These are phyloP conservation scores for Lagenidium giganteum DNA, from an alignment of 352 stramenopile species.

Conservation along the genomic window DNA sequence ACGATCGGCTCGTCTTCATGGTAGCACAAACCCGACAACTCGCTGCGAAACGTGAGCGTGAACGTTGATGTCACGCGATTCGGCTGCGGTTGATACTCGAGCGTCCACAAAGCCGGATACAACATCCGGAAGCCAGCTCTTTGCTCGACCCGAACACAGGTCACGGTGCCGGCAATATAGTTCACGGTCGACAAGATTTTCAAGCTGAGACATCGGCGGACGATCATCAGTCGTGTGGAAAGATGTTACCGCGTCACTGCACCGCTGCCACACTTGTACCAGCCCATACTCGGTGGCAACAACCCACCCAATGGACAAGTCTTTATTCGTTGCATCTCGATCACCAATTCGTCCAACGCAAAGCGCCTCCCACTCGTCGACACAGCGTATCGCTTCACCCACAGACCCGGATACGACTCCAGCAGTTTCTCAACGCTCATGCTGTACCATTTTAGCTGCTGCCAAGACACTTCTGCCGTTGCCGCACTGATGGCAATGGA, in stretches of 20 bases:
- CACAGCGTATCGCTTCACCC: conserved; percentile 13
- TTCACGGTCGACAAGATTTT: conserved; percentile 8
- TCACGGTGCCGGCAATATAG: conserved; percentile 10
- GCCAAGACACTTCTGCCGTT: neutral
- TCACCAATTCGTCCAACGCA: conserved; percentile 1
- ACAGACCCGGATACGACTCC: conserved; percentile 15
- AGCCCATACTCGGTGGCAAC: conserved; percentile 9
- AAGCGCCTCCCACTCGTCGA: neutral
- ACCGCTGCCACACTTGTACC: conserved; percentile 9
- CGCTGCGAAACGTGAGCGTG: conserved; percentile 1
- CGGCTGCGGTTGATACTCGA: too few species aligned
- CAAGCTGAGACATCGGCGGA: too few species aligned
- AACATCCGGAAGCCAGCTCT: too few species aligned
- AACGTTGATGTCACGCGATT: too few species aligned
- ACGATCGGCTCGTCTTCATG: conserved; percentile 9
- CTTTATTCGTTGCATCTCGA: conserved; percentile 6
- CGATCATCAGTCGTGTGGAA: too few species aligned
- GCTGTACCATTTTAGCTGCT: conserved; percentile 7
- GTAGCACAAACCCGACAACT: conserved; percentile 7
- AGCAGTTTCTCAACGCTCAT: conserved; percentile 17
- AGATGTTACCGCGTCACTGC: conserved; percentile 3
- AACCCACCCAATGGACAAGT: neutral
- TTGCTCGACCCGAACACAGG: too few species aligned
- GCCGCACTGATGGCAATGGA: conserved; percentile 1
- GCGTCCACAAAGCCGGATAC: conserved; percentile 11